Evolutionary conservation across 2,329 filamentous ascomycete species (phyloP), one percentile per base, ranked within the genome.

Genomic region (Exophiala aquamarina): DNA sequence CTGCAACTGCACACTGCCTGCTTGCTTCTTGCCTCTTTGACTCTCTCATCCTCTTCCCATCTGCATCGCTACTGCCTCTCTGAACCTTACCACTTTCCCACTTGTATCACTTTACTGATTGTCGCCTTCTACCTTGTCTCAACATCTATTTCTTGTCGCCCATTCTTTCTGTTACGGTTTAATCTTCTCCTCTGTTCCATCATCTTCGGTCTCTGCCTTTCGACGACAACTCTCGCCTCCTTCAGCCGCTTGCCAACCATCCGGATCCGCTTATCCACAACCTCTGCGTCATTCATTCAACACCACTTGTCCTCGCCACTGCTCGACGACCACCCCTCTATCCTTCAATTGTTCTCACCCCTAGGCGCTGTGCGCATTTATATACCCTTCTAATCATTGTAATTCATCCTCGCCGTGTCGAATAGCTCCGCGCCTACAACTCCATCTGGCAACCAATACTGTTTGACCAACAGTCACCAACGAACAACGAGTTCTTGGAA

Each of bases 241-340:
- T 10, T 44, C 32, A 31, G 18, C 41, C 41, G 35, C 31, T 19
- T 26, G 23, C 23, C 23, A 26, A 18, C 34, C 40, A 38, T 28
- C 20, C 36, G 38, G 43, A 37, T 45, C 40, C 50, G 42, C 46
- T 41, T 44, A 42, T 42, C 44, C 51, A 18, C 45, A 15, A 44
- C 47, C 48, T 49, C 49, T 49, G 48, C 52, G 52, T 55, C 52
- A 52, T 52, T 55, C 52, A 51, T 52, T 55, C 52, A 34, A 42
- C 41, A 20, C 39, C 42, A 47, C 41, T 43, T 47, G 47, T 47
- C 52, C 46, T 52, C 48, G 40, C 14, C 35, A 26, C 31, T 35
- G 10, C 35, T 37, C 40, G 33, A 43, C 35, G 34, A 34, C 40
- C 20, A 47, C 26, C 37, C 42, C 21, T 37, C 43, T 47, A 26